phyloP scores from a whole-genome alignment of 192 early-diverging fungal genomes.

The Backusella macrospora region DNA sequence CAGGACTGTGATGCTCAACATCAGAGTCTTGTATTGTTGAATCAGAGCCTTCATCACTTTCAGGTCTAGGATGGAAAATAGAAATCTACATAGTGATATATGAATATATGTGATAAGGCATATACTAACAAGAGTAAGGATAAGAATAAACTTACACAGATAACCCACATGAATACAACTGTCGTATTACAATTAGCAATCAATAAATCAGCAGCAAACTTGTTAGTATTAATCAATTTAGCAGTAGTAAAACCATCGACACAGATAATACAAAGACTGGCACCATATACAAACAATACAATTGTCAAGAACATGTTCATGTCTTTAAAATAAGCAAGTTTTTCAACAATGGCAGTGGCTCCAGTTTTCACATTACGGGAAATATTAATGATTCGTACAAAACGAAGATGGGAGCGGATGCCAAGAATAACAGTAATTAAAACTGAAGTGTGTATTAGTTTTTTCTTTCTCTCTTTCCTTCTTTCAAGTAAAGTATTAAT shows the following conservation, averaged over 20 bases:
- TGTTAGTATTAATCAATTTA: conserved; percentile 20
- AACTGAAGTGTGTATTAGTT: conserved; percentile 3
- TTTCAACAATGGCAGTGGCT: conserved; percentile 16
- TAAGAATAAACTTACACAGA: conserved; percentile 30
- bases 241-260: conserved; percentile 33
- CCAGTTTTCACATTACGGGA: not conserved
- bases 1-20: not conserved
- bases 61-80: conserved; percentile 29
- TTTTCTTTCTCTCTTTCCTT: not conserved
- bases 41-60: not conserved
- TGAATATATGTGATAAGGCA: not conserved
- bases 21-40: not conserved
- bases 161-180: conserved; percentile 25
- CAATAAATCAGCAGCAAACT: conserved; percentile 32
- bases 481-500: not conserved
- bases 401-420: conserved; percentile 27
- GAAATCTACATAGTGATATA: conserved; percentile 10
- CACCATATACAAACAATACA: conserved; percentile 27
- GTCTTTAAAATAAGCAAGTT: conserved; percentile 37
- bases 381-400: conserved; percentile 22
- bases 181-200: conserved; percentile 35
- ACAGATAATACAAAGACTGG: conserved; percentile 36
- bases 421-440: conserved; percentile 30
- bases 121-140: no score
- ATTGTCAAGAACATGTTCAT: conserved; percentile 35